phyloP scores from a whole-genome alignment of 108 stramenopile species.

The Skeletonema costatum region DNA sequence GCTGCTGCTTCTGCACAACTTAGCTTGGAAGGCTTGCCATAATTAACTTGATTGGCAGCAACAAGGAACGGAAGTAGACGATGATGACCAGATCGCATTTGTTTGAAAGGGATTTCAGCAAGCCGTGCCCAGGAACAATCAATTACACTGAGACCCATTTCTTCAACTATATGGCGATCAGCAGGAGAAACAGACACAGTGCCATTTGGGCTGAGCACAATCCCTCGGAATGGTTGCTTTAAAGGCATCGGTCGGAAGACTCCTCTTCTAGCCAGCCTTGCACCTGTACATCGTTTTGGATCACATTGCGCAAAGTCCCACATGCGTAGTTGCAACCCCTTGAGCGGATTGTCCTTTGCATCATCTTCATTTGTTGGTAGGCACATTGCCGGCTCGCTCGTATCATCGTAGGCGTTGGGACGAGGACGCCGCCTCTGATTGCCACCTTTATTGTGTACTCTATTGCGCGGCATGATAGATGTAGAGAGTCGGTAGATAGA shows the following conservation, averaged over 20 bases:
- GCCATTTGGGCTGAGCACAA: slow-evolving; percentile 94
- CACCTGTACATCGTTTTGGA: slow-evolving; percentile 96
- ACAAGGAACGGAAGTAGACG: slow-evolving; percentile 97
- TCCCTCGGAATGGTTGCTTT: slow-evolving; percentile 89
- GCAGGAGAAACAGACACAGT: slow-evolving; percentile 88
- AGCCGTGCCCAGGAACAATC: slow-evolving; percentile 98
- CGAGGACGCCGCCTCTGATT: background rate
- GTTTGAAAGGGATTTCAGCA: slow-evolving; percentile 91
- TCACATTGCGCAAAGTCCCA: slow-evolving; percentile 99
- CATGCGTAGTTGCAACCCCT: slow-evolving; percentile 81
- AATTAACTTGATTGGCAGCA: slow-evolving; percentile 99
- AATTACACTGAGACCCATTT: slow-evolving; percentile 90
- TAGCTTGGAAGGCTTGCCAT: slow-evolving; percentile 92
- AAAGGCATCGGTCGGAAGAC: slow-evolving; percentile 78
- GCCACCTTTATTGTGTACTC: background rate
- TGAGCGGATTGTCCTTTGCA: slow-evolving; percentile 44
- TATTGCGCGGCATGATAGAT: background rate
- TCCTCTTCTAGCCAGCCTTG: slow-evolving; percentile 83
- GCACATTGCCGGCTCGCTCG: background rate
- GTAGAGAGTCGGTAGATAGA: no score
- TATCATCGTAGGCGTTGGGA: background rate
- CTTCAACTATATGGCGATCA: slow-evolving; percentile 75
- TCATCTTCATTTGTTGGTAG: background rate
- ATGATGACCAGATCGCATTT: slow-evolving; percentile 92
- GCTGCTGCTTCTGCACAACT: slow-evolving; percentile 91